A percentile compares a stretch with the other conserved stretches of the same genome.
Evolutionary conservation across 345 rosid genomes (phyloP).

Genomic region (Rhodamnia rubescens): DNA sequence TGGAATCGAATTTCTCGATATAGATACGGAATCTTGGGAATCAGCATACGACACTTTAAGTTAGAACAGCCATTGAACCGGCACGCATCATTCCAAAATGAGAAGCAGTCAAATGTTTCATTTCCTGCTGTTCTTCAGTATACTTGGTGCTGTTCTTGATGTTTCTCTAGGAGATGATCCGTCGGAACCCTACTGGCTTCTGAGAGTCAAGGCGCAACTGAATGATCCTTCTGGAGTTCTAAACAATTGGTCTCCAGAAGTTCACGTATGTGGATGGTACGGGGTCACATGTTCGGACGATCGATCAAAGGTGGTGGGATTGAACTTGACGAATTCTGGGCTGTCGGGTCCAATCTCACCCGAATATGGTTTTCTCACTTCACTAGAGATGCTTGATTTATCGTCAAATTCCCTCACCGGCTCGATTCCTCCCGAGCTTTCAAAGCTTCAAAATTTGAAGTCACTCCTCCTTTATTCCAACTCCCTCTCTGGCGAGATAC

Average conservation of each 20-base stretch:
- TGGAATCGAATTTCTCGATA: slow-evolving; percentile 1
- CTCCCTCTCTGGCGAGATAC: slow-evolving; percentile 56
- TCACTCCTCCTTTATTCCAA: slow-evolving; percentile 52
- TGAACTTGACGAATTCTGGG: slow-evolving; percentile 55
- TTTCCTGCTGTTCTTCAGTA: slow-evolving; percentile 12
- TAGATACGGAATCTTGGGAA: background rate
- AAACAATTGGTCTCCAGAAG: slow-evolving; percentile 37
- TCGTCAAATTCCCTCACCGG: slow-evolving; percentile 52
- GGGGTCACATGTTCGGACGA: slow-evolving; percentile 61
- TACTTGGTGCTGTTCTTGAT: slow-evolving; percentile 9
- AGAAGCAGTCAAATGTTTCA: slow-evolving; percentile 9
- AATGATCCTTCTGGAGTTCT: slow-evolving; percentile 42
- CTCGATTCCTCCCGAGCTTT: slow-evolving; percentile 46
- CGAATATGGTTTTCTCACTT: slow-evolving; percentile 31
- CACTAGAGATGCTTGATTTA: slow-evolving; percentile 56
- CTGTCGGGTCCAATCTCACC: slow-evolving; percentile 53
- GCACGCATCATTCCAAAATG: slow-evolving; percentile 12
- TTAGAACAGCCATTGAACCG: background rate
- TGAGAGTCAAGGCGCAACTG: slow-evolving; percentile 36
- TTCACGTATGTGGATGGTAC: slow-evolving; percentile 49
- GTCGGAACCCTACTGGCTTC: slow-evolving; percentile 37
- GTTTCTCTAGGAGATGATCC: slow-evolving; percentile 17
- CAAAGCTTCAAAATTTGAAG: slow-evolving; percentile 55
- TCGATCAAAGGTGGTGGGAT: slow-evolving; percentile 22
- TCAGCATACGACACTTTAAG: background rate